Evolutionary conservation across 2,329 filamentous ascomycete species (phyloP).

Genomic region (Fusarium sp.): DNA sequence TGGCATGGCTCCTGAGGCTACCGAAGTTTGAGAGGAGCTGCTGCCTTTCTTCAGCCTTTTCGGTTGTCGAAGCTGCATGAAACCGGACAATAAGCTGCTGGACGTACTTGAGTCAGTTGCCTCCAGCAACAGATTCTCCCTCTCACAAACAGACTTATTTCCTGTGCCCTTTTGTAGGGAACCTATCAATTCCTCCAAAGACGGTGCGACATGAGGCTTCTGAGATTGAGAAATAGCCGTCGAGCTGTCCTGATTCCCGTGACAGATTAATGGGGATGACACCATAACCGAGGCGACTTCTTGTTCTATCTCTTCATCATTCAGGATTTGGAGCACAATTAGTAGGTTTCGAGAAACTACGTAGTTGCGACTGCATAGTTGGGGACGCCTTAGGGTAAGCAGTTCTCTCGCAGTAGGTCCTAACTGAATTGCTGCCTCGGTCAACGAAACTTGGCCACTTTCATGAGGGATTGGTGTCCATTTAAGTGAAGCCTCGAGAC

Average conservation of each 20-base stretch:
- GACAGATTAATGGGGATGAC: too few relatives aligned
- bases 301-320: slow-evolving; percentile 41
- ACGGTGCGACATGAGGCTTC: background rate
- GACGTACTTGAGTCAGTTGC: slow-evolving; percentile 38
- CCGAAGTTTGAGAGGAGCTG: background rate
- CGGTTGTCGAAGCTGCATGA: slow-evolving; percentile 47
- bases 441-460: slow-evolving; percentile 1
- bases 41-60: slow-evolving; percentile 37
- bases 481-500: slow-evolving; percentile 34
- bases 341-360: background rate
- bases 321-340: slow-evolving; percentile 18
- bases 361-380: slow-evolving; percentile 33
- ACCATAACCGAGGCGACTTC: background rate
- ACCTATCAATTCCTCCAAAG: slow-evolving; percentile 6
- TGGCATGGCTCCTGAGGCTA: background rate
- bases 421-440: slow-evolving; percentile 26
- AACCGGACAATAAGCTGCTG: slow-evolving; percentile 44
- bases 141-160: background rate
- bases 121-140: slow-evolving; percentile 16
- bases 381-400: slow-evolving; percentile 15
- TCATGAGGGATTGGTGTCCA: slow-evolving; percentile 39
- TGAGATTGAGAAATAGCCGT: background rate
- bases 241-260: background rate
- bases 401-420: slow-evolving; percentile 6
- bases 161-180: background rate